Evolutionary conservation across 805 yeast genomes (phyloP).

Genomic region (Saccharomycopsis synnaedendra): DNA sequence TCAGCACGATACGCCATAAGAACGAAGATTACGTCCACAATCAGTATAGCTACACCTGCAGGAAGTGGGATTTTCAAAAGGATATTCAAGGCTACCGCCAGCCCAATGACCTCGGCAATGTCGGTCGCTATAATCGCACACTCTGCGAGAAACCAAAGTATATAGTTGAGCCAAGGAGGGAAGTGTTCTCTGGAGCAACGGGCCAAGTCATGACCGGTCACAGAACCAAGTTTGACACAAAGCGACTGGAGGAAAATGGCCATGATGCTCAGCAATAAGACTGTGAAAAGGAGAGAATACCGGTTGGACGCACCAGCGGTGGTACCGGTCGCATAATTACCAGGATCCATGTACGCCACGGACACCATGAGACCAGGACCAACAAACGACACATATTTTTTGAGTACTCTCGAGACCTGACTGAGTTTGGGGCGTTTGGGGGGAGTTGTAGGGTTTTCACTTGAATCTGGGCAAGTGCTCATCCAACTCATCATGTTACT

Average conservation of each 20-base stretch:
- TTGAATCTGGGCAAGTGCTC: too few species aligned
- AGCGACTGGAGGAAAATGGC: constrained; percentile 76
- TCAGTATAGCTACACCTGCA: constrained; percentile 68
- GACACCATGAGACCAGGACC: constrained; percentile 28
- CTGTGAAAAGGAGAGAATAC: constrained; percentile 66
- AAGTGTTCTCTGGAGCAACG: constrained; percentile 68
- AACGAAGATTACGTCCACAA: constrained; percentile 73
- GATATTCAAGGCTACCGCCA: constrained; percentile 78
- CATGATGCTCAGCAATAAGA: constrained; percentile 65
- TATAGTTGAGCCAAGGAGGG: constrained; percentile 52
- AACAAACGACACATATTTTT: background rate
- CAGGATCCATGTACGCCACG: constrained; percentile 91
- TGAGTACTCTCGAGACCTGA: background rate
- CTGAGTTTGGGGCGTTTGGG: too few species aligned
- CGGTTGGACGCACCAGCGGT: constrained; percentile 76
- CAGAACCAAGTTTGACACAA: constrained; percentile 79
- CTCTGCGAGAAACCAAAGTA: constrained; percentile 67
- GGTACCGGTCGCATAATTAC: constrained; percentile 87
- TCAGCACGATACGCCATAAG: constrained; percentile 71
- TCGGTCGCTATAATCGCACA: constrained; percentile 90
- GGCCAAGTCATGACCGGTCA: constrained; percentile 82
- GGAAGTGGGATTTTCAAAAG: constrained; percentile 64
- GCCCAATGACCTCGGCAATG: constrained; percentile 88
- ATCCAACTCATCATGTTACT: too few species aligned
- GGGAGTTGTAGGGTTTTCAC: too few species aligned